Conservation (phyloP, 2,329 filamentous ascomycete genomes). For the Aspergillus jensenii region DNA sequence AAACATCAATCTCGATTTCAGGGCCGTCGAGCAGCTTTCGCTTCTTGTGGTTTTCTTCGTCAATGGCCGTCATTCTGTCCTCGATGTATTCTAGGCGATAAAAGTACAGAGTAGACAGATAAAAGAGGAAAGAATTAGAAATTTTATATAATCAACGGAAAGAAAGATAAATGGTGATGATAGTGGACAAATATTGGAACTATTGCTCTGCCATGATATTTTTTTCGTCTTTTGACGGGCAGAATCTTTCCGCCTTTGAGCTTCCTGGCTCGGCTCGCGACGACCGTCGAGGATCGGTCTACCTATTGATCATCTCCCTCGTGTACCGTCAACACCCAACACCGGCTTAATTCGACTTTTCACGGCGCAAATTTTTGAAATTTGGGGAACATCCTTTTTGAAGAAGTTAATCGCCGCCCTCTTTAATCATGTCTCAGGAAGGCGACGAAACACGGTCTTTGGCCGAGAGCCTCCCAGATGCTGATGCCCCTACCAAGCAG, state of each 20-base stretch:
- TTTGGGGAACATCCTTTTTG: not conserved
- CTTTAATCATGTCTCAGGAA: conserved; percentile 34
- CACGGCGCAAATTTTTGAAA: not conserved
- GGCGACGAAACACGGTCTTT: conserved; percentile 26
- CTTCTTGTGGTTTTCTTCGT: conserved; percentile 55
- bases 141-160: not conserved
- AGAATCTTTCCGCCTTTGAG: conserved; percentile 21
- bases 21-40: conserved; percentile 61
- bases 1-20: conserved; percentile 86
- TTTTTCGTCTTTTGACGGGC: conserved; percentile 26
- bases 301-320: not conserved
- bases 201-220: not conserved
- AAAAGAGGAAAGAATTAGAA: not conserved
- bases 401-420: not conserved
- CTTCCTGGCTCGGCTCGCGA: not conserved
- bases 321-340: not conserved
- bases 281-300: not conserved
- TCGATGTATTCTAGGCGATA: not conserved
- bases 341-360: not conserved
- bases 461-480: conserved; percentile 34
- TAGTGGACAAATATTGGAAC: not conserved
- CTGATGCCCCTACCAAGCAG: conserved; percentile 46
- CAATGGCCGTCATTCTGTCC: conserved; percentile 28
- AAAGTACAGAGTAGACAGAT: not conserved
- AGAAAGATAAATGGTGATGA: not conserved